A percentile compares a stretch with the other conserved stretches of the same genome.
phyloP scores from a whole-genome alignment of 257 asterid species.

The Leptodermis oblonga region DNA sequence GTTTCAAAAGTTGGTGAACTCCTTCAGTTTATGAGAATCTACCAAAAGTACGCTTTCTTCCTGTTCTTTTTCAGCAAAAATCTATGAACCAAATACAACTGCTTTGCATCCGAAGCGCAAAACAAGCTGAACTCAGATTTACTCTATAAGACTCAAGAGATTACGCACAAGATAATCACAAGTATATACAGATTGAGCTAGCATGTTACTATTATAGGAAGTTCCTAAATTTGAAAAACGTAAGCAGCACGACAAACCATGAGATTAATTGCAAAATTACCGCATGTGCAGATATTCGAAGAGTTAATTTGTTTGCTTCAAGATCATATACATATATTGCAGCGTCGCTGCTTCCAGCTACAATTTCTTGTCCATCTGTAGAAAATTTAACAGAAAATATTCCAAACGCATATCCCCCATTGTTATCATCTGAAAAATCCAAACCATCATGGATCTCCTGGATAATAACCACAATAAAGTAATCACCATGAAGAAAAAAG shows the following conservation, averaged over 20 bases:
- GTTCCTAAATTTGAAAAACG: no score
- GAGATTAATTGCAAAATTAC: constrained; percentile 26
- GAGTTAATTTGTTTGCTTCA: constrained; percentile 62
- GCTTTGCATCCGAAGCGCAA: no score
- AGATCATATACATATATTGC: constrained; percentile 85
- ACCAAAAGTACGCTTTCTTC: no score
- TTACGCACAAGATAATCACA: background rate
- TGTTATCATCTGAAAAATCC: constrained; percentile 52
- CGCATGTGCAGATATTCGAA: constrained; percentile 66
- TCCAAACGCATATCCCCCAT: constrained; percentile 59
- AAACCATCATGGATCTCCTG: constrained; percentile 85
- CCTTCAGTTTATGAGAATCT: no score
- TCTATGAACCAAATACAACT: no score
- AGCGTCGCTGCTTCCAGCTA: constrained; percentile 82
- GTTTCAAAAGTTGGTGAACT: no score
- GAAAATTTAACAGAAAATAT: constrained; percentile 81
- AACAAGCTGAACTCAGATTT: no score
- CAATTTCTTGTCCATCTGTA: constrained; percentile 79
- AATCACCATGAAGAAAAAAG: background rate
- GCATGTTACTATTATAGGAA: no score
- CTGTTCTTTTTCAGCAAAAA: no score
- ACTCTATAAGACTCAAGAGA: no score
- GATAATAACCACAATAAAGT: constrained; percentile 13
- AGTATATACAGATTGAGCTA: no score
- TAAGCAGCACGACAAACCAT: background rate